Evolutionary conservation across 2,329 filamentous ascomycete genomes (phyloP).

Genomic region (Fusarium aywerte): DNA sequence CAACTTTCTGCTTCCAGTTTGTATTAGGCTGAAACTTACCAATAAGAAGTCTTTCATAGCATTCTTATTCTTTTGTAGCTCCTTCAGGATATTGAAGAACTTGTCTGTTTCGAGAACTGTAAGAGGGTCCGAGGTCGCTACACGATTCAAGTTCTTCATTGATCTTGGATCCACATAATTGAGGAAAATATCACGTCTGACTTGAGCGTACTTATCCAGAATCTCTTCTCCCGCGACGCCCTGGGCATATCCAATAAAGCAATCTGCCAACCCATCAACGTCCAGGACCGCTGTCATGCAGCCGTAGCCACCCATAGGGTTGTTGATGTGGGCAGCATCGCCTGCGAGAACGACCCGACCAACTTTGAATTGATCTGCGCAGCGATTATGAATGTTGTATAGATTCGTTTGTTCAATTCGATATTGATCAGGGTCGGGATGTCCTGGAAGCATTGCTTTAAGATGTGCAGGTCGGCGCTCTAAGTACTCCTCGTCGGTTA

Average conservation of each 20-base stretch:
- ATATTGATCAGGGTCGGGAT: not conserved
- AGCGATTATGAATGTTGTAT: slow-evolving; percentile 16
- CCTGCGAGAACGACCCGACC: not conserved
- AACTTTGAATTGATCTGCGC: not conserved
- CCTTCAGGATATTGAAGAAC: not conserved
- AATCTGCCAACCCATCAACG: slow-evolving; percentile 1
- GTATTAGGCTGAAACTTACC: not conserved
- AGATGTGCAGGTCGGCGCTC: not conserved
- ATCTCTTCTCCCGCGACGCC: not conserved
- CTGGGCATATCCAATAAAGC: slow-evolving; percentile 1
- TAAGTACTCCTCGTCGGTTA: slow-evolving; percentile 6
- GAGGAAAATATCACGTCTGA: slow-evolving; percentile 1
- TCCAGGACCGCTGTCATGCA: slow-evolving; percentile 10
- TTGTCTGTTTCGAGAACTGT: slow-evolving; percentile 4
- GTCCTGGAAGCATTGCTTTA: slow-evolving; percentile 7
- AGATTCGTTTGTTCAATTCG: not conserved
- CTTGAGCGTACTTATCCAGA: not conserved
- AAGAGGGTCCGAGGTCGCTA: not conserved
- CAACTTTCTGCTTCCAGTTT: not conserved
- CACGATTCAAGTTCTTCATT: slow-evolving; percentile 9
- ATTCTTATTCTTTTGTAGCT: not conserved
- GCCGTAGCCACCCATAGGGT: slow-evolving; percentile 12
- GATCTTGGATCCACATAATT: slow-evolving; percentile 6
- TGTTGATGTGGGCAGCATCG: slow-evolving; percentile 6
- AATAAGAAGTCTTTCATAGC: not conserved